Evolutionary conservation across 2,329 filamentous ascomycete species (phyloP).

Genomic region (Fusarium dimerum): DNA sequence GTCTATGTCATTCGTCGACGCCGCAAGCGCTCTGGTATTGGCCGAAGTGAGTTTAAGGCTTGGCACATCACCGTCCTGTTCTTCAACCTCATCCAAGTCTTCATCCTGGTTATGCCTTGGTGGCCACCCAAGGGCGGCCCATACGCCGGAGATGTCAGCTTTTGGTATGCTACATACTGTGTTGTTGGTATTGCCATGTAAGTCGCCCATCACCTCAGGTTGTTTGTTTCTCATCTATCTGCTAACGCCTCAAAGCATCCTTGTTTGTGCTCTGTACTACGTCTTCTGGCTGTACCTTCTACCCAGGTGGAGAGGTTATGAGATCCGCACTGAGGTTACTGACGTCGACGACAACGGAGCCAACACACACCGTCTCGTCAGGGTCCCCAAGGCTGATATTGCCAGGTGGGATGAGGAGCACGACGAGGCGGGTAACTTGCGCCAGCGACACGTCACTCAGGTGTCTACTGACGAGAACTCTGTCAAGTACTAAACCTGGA

Average conservation of each 20-base stretch:
- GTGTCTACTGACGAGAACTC: background rate
- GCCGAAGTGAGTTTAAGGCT: slow-evolving; percentile 53
- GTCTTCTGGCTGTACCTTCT: slow-evolving; percentile 58
- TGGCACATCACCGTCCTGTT: slow-evolving; percentile 62
- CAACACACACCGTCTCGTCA: slow-evolving; percentile 49
- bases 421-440: slow-evolving; percentile 44
- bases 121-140: slow-evolving; percentile 63
- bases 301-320: slow-evolving; percentile 53
- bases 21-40: slow-evolving; percentile 52
- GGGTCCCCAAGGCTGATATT: slow-evolving; percentile 52
- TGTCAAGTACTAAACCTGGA: background rate
- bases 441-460: background rate
- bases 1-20: slow-evolving; percentile 58
- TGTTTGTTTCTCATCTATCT: background rate
- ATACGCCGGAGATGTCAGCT: slow-evolving; percentile 65
- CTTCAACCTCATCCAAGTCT: slow-evolving; percentile 60
- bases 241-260: slow-evolving; percentile 38
- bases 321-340: slow-evolving; percentile 56
- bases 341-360: slow-evolving; percentile 43
- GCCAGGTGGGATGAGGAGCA: slow-evolving; percentile 59
- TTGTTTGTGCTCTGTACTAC: slow-evolving; percentile 60
- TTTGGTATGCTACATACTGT: slow-evolving; percentile 74
- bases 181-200: slow-evolving; percentile 65
- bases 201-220: slow-evolving; percentile 32
- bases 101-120: slow-evolving; percentile 70